phyloP scores from a whole-genome alignment of 2,329 filamentous ascomycete genomes.

The Esteya vermicola region DNA sequence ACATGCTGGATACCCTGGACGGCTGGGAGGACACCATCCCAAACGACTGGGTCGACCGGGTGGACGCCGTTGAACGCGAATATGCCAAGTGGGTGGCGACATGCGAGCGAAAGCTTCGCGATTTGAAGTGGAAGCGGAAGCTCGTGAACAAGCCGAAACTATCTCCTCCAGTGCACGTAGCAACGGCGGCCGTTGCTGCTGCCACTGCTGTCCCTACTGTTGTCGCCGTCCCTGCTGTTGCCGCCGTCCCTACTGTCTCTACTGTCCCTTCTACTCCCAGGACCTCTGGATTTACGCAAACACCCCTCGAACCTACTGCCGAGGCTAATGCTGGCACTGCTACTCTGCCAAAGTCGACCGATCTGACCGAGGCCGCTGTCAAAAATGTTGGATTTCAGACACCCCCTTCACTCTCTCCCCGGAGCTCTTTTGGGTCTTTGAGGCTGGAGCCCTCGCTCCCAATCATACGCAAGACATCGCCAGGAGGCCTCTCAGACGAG shows the following conservation, averaged over 20 bases:
- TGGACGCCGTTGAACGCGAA: conserved; percentile 64
- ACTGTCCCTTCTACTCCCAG: no score
- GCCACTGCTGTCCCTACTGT: no score
- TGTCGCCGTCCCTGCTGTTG: no score
- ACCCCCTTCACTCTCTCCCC: conserved; percentile 1
- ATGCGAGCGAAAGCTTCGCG: conserved; percentile 59
- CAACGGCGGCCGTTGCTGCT: neutral
- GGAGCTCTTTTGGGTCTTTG: conserved; percentile 7
- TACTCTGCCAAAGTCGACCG: no score
- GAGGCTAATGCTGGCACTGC: no score
- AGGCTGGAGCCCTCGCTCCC: conserved; percentile 17
- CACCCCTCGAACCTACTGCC: no score
- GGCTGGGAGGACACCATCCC: conserved; percentile 73
- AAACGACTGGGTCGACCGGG: conserved; percentile 71
- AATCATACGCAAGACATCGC: conserved; percentile 23
- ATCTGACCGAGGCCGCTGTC: no score
- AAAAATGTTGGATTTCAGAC: no score
- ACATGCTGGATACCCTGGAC: conserved; percentile 76
- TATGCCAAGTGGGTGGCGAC: conserved; percentile 71
- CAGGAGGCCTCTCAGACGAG: conserved; percentile 13
- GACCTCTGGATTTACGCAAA: no score
- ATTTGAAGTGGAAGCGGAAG: conserved; percentile 37
- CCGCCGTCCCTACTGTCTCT: no score
- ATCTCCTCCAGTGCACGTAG: neutral
- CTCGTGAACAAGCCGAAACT: neutral